These are phyloP conservation scores for Plasmodium knowlesi DNA, from an alignment of 169 alveolate species.

Conservation along the genomic window DNA sequence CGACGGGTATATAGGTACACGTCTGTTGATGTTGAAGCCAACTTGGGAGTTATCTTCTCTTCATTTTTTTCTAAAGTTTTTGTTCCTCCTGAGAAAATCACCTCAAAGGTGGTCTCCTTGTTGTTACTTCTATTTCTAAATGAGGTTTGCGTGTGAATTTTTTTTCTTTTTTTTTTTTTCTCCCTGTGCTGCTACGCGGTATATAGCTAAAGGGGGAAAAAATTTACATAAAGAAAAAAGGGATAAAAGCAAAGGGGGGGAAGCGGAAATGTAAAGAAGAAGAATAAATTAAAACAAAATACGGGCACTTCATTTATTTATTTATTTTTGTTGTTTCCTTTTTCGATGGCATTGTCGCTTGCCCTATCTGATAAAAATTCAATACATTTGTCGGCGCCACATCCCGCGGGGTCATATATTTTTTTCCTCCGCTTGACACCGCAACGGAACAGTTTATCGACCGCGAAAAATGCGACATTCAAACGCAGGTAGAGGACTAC, in stretches of 20 bases:
- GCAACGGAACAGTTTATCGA: background rate
- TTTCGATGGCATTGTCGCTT: background rate
- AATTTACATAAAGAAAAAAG: background rate
- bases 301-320: background rate
- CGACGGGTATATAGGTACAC: background rate
- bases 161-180: background rate
- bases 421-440: background rate
- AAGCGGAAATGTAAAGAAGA: background rate
- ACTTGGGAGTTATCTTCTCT: background rate
- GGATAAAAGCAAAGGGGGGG: background rate
- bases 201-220: background rate
- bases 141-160: background rate
- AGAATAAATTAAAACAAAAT: background rate
- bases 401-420: background rate
- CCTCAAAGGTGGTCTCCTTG: background rate
- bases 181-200: slow-evolving; percentile 1
- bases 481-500: background rate
- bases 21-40: background rate
- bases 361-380: background rate
- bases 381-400: background rate
- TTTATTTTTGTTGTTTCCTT: background rate
- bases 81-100: background rate
- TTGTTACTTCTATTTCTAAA: background rate
- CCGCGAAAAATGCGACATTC: background rate
- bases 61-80: background rate